These are phyloP conservation scores for Diplosphaera chodatii DNA, from an alignment of 139 green algal species.

Conservation along the genomic window DNA sequence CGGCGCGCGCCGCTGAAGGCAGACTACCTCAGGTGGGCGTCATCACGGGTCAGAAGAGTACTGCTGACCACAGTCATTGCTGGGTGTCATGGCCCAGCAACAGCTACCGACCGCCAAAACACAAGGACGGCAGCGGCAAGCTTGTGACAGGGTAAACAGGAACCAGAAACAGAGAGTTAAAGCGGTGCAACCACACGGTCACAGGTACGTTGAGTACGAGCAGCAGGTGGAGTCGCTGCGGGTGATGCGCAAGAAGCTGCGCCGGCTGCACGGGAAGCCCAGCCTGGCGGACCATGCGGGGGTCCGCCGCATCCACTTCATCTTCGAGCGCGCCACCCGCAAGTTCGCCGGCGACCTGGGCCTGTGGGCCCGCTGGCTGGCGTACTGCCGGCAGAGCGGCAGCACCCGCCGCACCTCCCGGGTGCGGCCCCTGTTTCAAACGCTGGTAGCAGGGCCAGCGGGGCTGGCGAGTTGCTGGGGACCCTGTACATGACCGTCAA, in stretches of 20 bases:
- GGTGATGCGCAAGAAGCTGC: conserved; percentile 28
- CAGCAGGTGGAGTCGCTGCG: conserved; percentile 71
- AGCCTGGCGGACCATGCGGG: conserved; percentile 59
- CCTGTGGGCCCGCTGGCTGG: conserved; percentile 83
- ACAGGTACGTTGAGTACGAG: conserved; percentile 80
- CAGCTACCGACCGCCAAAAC: too few species aligned
- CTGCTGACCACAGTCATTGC: not conserved
- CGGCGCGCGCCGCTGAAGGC: conserved; percentile 56
- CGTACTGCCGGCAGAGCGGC: conserved; percentile 56
- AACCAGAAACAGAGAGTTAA: too few species aligned
- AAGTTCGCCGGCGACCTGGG: conserved; percentile 83
- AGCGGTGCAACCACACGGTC: not conserved
- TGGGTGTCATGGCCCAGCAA: too few species aligned
- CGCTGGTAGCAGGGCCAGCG: too few species aligned
- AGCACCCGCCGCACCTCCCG: conserved; percentile 57
- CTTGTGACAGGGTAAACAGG: too few species aligned
- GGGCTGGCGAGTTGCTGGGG: too few species aligned
- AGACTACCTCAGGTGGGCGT: conserved; percentile 64
- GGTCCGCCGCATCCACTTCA: conserved; percentile 76
- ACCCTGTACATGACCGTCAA: too few species aligned
- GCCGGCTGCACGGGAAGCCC: conserved; percentile 43
- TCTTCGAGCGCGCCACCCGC: conserved; percentile 76
- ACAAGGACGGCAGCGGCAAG: too few species aligned
- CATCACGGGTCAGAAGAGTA: too few species aligned
- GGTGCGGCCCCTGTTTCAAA: conserved; percentile 12